Percentiles rank a stretch among this genome's conserved stretches.
phyloP scores from a whole-genome alignment of 768 basidiomycete species.

The Russula vinacea region DNA sequence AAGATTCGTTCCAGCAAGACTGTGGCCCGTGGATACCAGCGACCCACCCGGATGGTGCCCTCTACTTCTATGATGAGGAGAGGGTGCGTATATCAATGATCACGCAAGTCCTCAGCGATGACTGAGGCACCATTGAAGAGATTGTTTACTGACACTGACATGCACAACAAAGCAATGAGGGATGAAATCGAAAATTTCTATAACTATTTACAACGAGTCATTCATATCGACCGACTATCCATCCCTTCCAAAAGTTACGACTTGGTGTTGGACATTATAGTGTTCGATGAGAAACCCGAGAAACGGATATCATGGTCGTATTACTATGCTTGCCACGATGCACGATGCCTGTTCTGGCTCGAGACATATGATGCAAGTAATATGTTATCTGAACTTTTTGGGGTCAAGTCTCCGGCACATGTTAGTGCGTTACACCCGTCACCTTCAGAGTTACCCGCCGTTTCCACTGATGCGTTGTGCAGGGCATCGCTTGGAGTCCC shows the following conservation, averaged over 20 bases:
- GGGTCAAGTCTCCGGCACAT: constrained; percentile 24
- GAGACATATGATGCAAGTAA: constrained; percentile 41
- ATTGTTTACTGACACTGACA: constrained; percentile 53
- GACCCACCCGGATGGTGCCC: too few species aligned
- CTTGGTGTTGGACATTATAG: constrained; percentile 24
- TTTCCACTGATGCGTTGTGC: not conserved
- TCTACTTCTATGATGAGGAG: constrained; percentile 10
- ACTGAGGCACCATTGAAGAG: constrained; percentile 36
- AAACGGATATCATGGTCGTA: constrained; percentile 41
- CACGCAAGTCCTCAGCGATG: not conserved
- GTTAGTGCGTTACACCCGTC: constrained; percentile 20
- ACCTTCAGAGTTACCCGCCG: too few species aligned
- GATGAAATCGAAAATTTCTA: constrained; percentile 38
- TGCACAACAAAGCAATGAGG: constrained; percentile 40
- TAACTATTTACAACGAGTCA: not conserved
- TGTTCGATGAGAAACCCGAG: constrained; percentile 36
- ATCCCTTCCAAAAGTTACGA: constrained; percentile 30
- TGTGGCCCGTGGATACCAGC: not conserved
- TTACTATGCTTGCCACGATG: constrained; percentile 51
- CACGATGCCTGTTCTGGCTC: constrained; percentile 51
- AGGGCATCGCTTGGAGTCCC: constrained; percentile 31
- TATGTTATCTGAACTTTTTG: constrained; percentile 33
- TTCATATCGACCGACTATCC: constrained; percentile 19
- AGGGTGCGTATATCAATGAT: constrained; percentile 39
- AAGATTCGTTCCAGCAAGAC: not conserved